Conservation (phyloP, 169 alveolate genomes). For the Neospora caninum region DNA sequence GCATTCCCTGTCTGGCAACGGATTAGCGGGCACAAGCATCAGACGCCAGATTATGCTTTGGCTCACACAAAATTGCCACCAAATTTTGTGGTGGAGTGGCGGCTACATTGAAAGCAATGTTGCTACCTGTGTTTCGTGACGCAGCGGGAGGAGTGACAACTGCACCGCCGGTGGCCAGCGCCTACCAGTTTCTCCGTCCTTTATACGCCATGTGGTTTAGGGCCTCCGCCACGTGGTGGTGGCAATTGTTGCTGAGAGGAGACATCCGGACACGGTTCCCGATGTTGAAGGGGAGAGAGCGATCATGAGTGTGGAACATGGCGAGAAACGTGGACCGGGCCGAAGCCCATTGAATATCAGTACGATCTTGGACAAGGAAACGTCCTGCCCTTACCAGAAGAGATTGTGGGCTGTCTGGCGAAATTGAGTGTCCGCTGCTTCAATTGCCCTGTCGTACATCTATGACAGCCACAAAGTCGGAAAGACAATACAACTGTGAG, state of each 20-base stretch:
- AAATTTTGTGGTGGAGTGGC: neutral
- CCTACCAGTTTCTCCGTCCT: slow-evolving; percentile 16
- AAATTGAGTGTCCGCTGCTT: slow-evolving; percentile 12
- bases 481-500: neutral
- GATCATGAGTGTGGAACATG: too few relatives aligned
- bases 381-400: neutral
- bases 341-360: too few relatives aligned
- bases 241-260: slow-evolving; percentile 25
- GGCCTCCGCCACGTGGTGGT: slow-evolving; percentile 32
- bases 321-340: too few relatives aligned
- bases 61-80: neutral
- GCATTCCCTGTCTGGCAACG: neutral
- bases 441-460: slow-evolving; percentile 24
- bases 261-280: neutral
- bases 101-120: neutral
- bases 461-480: neutral
- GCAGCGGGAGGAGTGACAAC: neutral
- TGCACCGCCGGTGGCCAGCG: neutral
- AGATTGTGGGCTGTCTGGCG: slow-evolving; percentile 6
- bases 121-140: neutral
- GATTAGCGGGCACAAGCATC: neutral
- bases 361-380: neutral
- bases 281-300: too few relatives aligned
- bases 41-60: neutral
- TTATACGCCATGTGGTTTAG: slow-evolving; percentile 26